phyloP scores from a whole-genome alignment of 768 basidiomycete genomes.

The Cystoderma amianthinum region DNA sequence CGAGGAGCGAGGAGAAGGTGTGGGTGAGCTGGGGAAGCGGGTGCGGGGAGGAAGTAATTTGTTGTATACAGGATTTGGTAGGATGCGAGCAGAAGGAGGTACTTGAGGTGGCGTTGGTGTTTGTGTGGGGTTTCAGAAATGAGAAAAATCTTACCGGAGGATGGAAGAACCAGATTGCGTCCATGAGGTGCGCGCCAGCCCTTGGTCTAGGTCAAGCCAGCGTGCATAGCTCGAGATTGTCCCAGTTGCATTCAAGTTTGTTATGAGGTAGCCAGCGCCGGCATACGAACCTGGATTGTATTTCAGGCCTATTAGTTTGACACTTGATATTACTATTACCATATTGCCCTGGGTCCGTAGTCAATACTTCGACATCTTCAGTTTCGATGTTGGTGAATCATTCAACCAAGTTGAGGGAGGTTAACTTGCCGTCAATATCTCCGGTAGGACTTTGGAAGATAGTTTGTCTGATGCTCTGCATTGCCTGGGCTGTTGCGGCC shows the following conservation, averaged over 20 bases:
- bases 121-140: constrained; percentile 21
- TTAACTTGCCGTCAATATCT: constrained; percentile 44
- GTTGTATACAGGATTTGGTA: constrained; percentile 53
- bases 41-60: constrained; percentile 25
- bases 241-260: constrained; percentile 36
- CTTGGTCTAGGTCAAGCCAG: constrained; percentile 67
- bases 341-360: constrained; percentile 51
- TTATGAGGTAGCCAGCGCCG: constrained; percentile 54
- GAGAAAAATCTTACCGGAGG: constrained; percentile 32
- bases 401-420: background rate
- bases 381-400: constrained; percentile 1
- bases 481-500: constrained; percentile 33
- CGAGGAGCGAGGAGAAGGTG: constrained; percentile 37
- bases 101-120: constrained; percentile 7
- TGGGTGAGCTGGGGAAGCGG: constrained; percentile 26
- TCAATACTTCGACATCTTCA: constrained; percentile 48
- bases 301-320: background rate
- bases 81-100: constrained; percentile 65
- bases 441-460: constrained; percentile 57
- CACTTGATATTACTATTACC: constrained; percentile 47
- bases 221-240: constrained; percentile 42
- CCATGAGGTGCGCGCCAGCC: constrained; percentile 53
- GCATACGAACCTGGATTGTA: constrained; percentile 53
- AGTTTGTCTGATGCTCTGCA: constrained; percentile 44
- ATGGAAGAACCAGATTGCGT: constrained; percentile 39